Conservation (phyloP, 306 rosid species). For the Quercus parvula region DNA sequence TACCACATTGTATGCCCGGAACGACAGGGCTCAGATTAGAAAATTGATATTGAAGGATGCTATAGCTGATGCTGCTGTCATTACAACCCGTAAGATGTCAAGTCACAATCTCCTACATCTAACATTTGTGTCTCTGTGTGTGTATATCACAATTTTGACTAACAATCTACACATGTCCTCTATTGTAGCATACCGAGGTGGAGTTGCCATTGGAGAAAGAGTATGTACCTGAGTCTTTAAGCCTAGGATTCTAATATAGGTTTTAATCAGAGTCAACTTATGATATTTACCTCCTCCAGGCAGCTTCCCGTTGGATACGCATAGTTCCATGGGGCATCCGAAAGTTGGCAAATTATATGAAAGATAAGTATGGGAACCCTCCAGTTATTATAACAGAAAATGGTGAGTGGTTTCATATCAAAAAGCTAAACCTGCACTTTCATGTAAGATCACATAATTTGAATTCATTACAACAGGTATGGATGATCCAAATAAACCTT, state of each 20-base stretch:
- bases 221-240: conserved; percentile 39
- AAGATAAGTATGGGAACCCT: conserved; percentile 61
- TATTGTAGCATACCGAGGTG: conserved; percentile 54
- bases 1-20: conserved; percentile 75
- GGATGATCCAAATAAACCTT: conserved; percentile 70
- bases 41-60: conserved; percentile 72
- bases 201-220: conserved; percentile 78
- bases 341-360: conserved; percentile 62
- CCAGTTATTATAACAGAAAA: conserved; percentile 79
- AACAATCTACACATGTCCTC: conserved; percentile 22
- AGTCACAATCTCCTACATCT: neutral
- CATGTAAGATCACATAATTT: neutral
- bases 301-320: conserved; percentile 78
- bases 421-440: neutral
- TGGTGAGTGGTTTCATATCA: conserved; percentile 41
- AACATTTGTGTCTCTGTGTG: too few species aligned
- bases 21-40: conserved; percentile 59
- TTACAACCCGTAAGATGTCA: conserved; percentile 60
- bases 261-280: conserved; percentile 19
- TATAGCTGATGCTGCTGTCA: conserved; percentile 73
- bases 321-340: conserved; percentile 95
- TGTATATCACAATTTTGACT: neutral
- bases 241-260: conserved; percentile 7
- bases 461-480: conserved; percentile 51
- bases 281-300: conserved; percentile 42